Evolutionary conservation across 139 green algal species (phyloP).

Genomic region (Coelastrella sp.): DNA sequence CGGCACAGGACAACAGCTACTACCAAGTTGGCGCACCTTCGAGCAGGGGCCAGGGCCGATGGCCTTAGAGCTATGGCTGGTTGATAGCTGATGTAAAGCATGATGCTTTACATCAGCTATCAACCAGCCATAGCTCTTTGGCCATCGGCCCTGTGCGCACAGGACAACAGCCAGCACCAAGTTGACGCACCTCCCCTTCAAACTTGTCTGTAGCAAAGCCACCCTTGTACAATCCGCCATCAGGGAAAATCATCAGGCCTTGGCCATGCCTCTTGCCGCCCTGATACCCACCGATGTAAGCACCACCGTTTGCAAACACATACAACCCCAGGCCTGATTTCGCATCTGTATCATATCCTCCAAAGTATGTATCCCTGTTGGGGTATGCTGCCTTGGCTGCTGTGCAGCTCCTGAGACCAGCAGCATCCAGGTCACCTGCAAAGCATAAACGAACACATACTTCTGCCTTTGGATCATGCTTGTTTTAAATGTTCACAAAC

Average conservation of each 20-base stretch:
- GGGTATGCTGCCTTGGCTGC: conserved; percentile 36
- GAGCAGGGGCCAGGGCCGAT: too few species aligned
- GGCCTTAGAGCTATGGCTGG: too few species aligned
- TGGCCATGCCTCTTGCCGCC: conserved; percentile 66
- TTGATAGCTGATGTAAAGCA: too few species aligned
- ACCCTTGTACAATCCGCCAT: conserved; percentile 73
- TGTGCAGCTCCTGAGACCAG: neutral
- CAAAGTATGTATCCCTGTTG: conserved; percentile 80
- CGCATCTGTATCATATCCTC: conserved; percentile 67
- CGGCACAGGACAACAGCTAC: too few species aligned
- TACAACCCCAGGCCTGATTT: conserved; percentile 76
- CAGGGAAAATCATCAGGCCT: conserved; percentile 75
- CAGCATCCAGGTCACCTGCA: conserved; percentile 38
- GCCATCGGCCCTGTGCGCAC: neutral
- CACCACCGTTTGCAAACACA: conserved; percentile 69
- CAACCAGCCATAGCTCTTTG: too few species aligned
- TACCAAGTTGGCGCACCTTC: too few species aligned
- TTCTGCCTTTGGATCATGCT: too few species aligned
- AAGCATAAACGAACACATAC: too few species aligned
- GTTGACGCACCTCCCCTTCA: conserved; percentile 61
- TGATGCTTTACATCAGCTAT: too few species aligned
- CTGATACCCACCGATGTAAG: conserved; percentile 62
- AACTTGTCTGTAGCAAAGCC: conserved; percentile 75
- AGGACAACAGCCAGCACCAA: neutral
- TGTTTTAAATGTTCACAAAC: too few species aligned